Base-by-base conservation (phyloP, 2,329 filamentous ascomycete genomes). In the Pestalotiopsis sp. region DNA sequence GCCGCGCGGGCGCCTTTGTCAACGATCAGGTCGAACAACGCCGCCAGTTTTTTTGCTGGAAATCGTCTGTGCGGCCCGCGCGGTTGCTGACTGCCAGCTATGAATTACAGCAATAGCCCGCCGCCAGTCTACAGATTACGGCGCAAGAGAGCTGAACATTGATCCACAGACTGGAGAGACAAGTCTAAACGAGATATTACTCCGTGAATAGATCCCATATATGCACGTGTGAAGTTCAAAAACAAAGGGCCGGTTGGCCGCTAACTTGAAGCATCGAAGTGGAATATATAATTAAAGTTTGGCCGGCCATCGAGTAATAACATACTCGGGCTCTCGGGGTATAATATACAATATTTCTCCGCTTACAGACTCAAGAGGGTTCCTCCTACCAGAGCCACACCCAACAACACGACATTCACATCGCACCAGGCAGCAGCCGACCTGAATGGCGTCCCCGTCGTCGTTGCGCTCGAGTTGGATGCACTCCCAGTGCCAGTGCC, bases 371-470 rank as follows among this genome's bases (percentile, higher is more conserved):
- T 38, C 7, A 58, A 38, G 45, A 57, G 23, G 27, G 63, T 27
- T 12, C 25, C 45, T 7, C 41, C 63, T 2, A 57, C 45, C 20
- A 66, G 3, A 56, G 63, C 49, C 11, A 49, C 39, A 17, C 45
- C 39, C n/a, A 66, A 25, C 6, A 66, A 11, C 45, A 66, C 5
- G 3, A 20, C 20, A 38, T 58, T 66, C 49, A 45, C 27, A 6
- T 66, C 39, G 9, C 39, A 27, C 39, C n/a, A 39, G 3, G 9
- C 61, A 49, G 63, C 20, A 20, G 25, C 45, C 2, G 39, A 20
- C 38, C 23, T 57, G 45, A 66, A 66, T 39, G 62, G 62, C 63
- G 63, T 23, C 14, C 45, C 25, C 20, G 63, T 56, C 31, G 31
- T 36, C 7, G 31, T 36, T 36, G 31, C 31, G 17, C 11, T 49